A percentile compares a stretch with the other conserved stretches of the same genome.
Conservation (phyloP, 129 eudicot species). For the Rutidosis leptorrhynchoides region DNA sequence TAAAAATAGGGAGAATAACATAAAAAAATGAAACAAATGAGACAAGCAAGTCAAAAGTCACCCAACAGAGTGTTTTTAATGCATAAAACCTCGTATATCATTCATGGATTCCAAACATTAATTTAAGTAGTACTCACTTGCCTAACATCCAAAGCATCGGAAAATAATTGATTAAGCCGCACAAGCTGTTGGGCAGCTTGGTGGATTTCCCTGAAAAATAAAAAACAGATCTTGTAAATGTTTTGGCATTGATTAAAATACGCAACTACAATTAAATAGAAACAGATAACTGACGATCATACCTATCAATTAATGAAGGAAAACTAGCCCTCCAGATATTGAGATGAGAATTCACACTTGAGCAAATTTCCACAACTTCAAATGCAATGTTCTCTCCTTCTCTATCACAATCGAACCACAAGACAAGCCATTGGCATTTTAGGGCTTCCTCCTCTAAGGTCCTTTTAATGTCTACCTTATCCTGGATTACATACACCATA, state of each 20-base stretch:
- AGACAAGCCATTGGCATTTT: too few species aligned
- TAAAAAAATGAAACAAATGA: background rate
- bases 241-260: background rate
- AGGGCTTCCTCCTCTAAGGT: too few species aligned
- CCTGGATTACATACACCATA: too few species aligned
- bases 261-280: background rate
- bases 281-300: conserved; percentile 12
- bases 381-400: too few species aligned
- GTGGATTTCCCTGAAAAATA: conserved; percentile 66
- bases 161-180: too few species aligned
- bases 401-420: too few species aligned
- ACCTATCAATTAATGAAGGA: conserved; percentile 81
- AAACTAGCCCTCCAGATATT: conserved; percentile 90
- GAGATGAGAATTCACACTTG: too few species aligned
- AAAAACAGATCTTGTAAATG: conserved; percentile 19
- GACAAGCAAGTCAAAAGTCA: background rate
- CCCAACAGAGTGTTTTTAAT: background rate
- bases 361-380: too few species aligned
- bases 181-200: conserved; percentile 56
- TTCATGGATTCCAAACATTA: background rate
- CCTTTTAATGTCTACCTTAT: too few species aligned
- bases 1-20: background rate
- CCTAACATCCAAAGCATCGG: conserved; percentile 92
- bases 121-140: conserved; percentile 56
- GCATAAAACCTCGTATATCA: conserved; percentile 3